Base-by-base conservation (phyloP, 306 rosid genomes). In the Carpinus viminea region DNA sequence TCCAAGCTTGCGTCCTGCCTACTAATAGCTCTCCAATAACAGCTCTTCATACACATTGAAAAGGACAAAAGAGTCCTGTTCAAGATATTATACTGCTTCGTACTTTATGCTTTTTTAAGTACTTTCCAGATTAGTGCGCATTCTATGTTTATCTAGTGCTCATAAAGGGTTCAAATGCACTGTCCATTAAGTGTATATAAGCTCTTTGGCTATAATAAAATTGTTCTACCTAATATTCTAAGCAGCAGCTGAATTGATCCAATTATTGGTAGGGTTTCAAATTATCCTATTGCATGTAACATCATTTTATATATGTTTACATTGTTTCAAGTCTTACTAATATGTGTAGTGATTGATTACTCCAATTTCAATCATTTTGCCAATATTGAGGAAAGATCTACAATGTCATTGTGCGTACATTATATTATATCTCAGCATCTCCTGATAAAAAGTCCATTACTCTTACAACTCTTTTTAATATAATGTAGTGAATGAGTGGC, bases 91-190 rank as follows among this genome's bases (percentile, higher is more conserved):
- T 60, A 48, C 38, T 8, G 53, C 76, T 28, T 20, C 43, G 12
- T 17, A 61, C 59, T 76, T 71, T 43, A 1, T 53, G 26, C 57
- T n/a, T 17, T 57, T 57, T 51, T 4, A 3, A 78, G 79, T 83
- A 61, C 69, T 59, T 51, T 78, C 66, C 57, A 52, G 28, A 68
- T 74, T 62, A 43, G 68, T 38, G 36, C 8, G 10, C 77, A n/a
- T 6, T 8, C 20, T 64, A 7, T 12, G 16, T 9, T 48, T 38
- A 48, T 9, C 24, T 9, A 28, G 24, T 66, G 72, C 50, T 38
- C 17, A 13, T 36, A 66, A 66, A 38, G 10, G 46, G 8, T 64
- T 16, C 1, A 36, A 64, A 64, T 2, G 24, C 70, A 34, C 10
- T 64, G 70, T 34, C 45, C 45, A 41, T 41, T 6, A 41, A 41